These are phyloP conservation scores for Ajuga reptans DNA, from an alignment of 305 asterid genomes.

Conservation along the genomic window DNA sequence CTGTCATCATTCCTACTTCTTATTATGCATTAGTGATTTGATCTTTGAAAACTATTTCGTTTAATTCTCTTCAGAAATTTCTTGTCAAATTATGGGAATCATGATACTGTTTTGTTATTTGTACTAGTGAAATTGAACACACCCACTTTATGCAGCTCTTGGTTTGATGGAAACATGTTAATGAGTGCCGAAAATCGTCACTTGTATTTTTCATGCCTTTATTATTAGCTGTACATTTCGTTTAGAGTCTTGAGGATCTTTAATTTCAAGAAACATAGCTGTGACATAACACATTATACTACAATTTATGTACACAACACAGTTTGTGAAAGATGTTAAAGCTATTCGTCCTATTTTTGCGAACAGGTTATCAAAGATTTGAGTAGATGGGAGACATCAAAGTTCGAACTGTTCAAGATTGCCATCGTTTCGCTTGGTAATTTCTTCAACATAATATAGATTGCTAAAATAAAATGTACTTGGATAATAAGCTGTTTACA, in stretches of 20 bases:
- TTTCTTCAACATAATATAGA: neutral
- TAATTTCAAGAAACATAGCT: neutral
- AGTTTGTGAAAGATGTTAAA: neutral
- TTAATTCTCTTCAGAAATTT: neutral
- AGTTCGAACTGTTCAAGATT: conserved; percentile 28
- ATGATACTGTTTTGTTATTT: neutral
- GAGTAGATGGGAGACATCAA: conserved; percentile 33
- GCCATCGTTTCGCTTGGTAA: conserved; percentile 39
- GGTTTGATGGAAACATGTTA: neutral
- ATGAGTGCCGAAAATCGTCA: neutral
- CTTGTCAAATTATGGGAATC: neutral
- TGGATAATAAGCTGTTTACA: neutral
- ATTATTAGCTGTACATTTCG: neutral
- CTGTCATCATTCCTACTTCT: neutral
- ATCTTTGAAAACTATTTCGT: neutral
- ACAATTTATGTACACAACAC: neutral
- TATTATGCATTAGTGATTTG: neutral
- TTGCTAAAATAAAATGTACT: neutral
- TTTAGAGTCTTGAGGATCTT: neutral
- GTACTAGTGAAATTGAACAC: neutral
- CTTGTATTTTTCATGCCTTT: neutral
- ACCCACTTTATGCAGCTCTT: neutral
- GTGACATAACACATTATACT: neutral
- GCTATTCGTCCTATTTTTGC: neutral
- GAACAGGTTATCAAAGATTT: conserved; percentile 37